Evolutionary conservation across 73 alveolate genomes (phyloP).

Genomic region (Effrenium voratum): DNA sequence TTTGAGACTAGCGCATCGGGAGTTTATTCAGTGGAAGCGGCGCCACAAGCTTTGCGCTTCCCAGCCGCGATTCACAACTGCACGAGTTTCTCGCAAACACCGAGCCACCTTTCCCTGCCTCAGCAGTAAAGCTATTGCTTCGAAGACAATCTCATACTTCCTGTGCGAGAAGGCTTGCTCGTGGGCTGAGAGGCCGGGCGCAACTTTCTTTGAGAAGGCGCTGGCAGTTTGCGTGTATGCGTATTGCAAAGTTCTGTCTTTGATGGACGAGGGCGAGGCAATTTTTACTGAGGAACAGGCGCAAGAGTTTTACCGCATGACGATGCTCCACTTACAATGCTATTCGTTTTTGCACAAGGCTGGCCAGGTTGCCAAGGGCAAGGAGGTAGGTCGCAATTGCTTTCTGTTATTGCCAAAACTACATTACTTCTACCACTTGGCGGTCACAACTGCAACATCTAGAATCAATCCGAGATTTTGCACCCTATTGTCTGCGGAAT

Average conservation of each 20-base stretch:
- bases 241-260: background rate
- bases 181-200: background rate
- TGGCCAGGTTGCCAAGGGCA: background rate
- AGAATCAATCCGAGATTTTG: background rate
- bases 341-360: background rate
- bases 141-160: background rate
- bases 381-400: background rate
- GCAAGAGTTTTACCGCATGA: background rate
- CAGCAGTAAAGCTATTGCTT: background rate
- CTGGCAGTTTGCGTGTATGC: conserved; percentile 14
- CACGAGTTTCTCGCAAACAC: background rate
- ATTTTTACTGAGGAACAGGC: background rate
- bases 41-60: background rate
- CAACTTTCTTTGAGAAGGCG: background rate
- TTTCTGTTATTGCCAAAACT: background rate
- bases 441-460: background rate
- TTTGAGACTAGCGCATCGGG: background rate
- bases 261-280: background rate
- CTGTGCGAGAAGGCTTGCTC: background rate
- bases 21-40: background rate
- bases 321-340: background rate
- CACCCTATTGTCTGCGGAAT: conserved; percentile 2
- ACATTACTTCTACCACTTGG: background rate
- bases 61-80: conserved; percentile 26
- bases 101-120: background rate